These are phyloP conservation scores for Oryza officinalis DNA, from an alignment of 176 grass and related monocot genomes.

Conservation along the genomic window DNA sequence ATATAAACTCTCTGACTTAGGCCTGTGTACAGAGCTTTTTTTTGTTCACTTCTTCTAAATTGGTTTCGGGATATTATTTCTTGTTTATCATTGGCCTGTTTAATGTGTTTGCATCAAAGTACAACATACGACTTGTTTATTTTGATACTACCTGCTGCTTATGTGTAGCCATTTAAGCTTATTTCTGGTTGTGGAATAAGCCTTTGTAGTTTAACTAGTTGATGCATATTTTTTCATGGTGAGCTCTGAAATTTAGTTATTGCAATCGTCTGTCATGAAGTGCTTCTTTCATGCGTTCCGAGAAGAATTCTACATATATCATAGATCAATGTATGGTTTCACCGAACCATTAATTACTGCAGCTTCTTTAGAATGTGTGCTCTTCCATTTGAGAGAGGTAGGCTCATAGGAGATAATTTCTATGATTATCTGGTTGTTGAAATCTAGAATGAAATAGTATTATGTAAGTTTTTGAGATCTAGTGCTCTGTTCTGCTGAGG, in stretches of 20 bases:
- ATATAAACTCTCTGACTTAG: conserved; percentile 33
- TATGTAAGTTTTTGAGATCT: not conserved
- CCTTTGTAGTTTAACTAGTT: conserved; percentile 10
- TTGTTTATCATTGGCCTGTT: conserved; percentile 1
- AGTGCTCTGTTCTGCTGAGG: not conserved
- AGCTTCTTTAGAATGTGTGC: not conserved
- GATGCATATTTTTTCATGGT: not conserved
- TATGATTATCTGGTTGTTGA: not conserved
- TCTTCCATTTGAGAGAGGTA: conserved; percentile 1
- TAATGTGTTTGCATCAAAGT: conserved; percentile 10
- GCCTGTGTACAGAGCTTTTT: conserved; percentile 35
- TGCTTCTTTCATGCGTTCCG: conserved; percentile 29
- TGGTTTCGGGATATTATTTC: conserved; percentile 24
- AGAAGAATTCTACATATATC: conserved; percentile 1
- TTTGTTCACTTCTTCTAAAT: conserved; percentile 31
- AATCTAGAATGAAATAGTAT: not conserved
- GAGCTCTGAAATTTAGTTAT: conserved; percentile 14
- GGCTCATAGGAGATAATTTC: not conserved
- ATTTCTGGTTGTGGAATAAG: not conserved
- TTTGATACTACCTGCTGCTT: not conserved
- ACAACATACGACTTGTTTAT: not conserved
- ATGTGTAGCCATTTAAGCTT: conserved; percentile 1
- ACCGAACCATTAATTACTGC: not conserved
- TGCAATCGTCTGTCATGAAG: not conserved
- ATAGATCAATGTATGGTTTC: not conserved